Base-by-base conservation (phyloP, 2,329 filamentous ascomycete species). In the Fusarium luffae region DNA sequence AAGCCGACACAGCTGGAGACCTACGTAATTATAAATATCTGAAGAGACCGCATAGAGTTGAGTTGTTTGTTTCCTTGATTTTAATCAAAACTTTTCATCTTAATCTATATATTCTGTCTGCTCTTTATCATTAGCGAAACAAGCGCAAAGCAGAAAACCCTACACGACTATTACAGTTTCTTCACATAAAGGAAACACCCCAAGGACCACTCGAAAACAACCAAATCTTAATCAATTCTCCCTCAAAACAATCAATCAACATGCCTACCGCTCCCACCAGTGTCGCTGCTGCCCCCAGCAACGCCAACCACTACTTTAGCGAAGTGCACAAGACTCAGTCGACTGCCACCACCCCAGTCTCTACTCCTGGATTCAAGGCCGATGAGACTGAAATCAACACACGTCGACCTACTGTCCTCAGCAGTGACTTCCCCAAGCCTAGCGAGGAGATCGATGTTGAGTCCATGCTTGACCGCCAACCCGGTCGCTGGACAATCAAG, bases 391-490 rank as follows among this genome's bases (percentile, higher is more conserved):
- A 66, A 23, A 52, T 41, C 13, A 49, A 58, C 51, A 40, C 21
- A 37, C 61, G 49, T 48, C 54, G 59, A 54, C 54, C 62, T 60
- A 72, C 78, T 14, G 70, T 74, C 18, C 74, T 79, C 11, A 74
- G 76, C 16, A 80, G 80, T 23, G 64, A 75, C 4, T 85, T 80
- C 65, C 81, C 82, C 50, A 80, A 82, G 73, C 83, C 84, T 3
- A 49, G 68, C 2, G 67, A 75, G 4, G 78, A 83, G 12, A 60
- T 84, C 37, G 76, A 83, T 55, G 73, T 86, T 16, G 77, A 79
- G 40, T 78, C 83, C 70, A 79, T 84, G 48, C 80, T 86, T 19
- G 74, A 77, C 6, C 80, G 83, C 41, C 75, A 79, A 56, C 84
- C 84, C 3, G 80, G 79, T 63, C 82, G 74, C 63, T 86, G 74